These are phyloP conservation scores for Solanum hybrid DNA, from an alignment of 305 asterid species.

Conservation along the genomic window DNA sequence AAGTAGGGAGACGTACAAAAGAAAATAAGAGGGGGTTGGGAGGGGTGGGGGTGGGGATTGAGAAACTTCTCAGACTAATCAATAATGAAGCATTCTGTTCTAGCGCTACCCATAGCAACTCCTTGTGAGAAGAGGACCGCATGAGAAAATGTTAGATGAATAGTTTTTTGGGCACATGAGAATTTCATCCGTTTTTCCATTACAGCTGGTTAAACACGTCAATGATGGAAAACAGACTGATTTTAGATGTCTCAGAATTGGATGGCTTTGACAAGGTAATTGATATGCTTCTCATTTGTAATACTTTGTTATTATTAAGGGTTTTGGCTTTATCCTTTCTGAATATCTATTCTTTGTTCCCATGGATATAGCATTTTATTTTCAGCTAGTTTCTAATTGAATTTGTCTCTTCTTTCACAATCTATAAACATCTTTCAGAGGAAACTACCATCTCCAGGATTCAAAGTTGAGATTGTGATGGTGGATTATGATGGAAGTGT, in stretches of 20 bases:
- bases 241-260: slow-evolving; percentile 45
- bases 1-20: not conserved
- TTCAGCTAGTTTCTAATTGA: not conserved
- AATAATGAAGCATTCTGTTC: not conserved
- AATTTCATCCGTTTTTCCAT: not conserved
- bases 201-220: slow-evolving; percentile 94
- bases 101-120: not conserved
- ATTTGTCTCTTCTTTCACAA: not conserved
- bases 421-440: slow-evolving; percentile 45
- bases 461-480: slow-evolving; percentile 85
- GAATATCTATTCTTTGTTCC: not conserved
- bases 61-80: not conserved
- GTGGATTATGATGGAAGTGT: slow-evolving; percentile 60
- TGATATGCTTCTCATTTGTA: slow-evolving; percentile 13
- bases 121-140: not conserved
- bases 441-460: slow-evolving; percentile 92
- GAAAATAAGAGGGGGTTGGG: not conserved
- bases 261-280: slow-evolving; percentile 81
- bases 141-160: not conserved
- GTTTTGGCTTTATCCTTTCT: not conserved
- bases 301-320: not conserved
- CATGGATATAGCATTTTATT: not conserved
- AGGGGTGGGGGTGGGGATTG: not conserved
- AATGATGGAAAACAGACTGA: slow-evolving; percentile 83
- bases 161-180: not conserved